Percentiles rank a stretch among this genome's conserved stretches.
Evolutionary conservation across 495 filamentous ascomycete species (phyloP).

Genomic region (Trichoderma asperelloides): DNA sequence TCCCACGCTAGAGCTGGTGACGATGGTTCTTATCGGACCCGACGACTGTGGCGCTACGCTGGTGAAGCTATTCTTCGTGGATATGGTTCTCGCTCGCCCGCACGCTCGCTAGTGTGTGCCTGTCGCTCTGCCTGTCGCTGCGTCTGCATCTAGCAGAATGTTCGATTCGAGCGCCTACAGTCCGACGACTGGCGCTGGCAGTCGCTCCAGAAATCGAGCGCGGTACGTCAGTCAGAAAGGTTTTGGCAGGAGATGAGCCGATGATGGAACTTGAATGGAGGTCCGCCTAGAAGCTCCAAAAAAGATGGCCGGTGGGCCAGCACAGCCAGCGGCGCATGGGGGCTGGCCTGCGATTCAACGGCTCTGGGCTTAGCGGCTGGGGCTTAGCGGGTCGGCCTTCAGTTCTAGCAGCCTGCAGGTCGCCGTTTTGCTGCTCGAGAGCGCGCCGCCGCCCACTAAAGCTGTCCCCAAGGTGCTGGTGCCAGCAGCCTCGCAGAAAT

Average conservation of each 20-base stretch:
- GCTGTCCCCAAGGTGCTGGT: background rate
- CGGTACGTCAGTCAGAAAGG: background rate
- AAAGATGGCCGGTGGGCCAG: background rate
- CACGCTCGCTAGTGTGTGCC: too few relatives aligned
- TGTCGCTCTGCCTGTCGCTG: background rate
- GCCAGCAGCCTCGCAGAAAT: background rate
- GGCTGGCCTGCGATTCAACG: background rate
- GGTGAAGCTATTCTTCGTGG: too few relatives aligned
- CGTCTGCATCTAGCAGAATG: background rate
- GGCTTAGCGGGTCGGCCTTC: background rate
- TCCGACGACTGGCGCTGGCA: background rate
- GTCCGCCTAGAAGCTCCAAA: background rate
- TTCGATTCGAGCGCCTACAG: background rate
- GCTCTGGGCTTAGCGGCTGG: background rate
- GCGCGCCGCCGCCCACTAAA: background rate
- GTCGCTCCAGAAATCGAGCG: background rate
- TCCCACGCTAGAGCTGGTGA: background rate
- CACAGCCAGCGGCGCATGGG: background rate
- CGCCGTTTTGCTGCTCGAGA: background rate
- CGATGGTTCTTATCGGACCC: background rate
- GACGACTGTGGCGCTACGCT: too few relatives aligned
- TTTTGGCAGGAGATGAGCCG: background rate
- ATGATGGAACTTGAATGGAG: background rate
- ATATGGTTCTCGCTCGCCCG: too few relatives aligned
- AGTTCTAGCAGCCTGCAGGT: background rate